Conservation (phyloP, 371 early-diverging fungal species). For the Mucor circinelloides region DNA sequence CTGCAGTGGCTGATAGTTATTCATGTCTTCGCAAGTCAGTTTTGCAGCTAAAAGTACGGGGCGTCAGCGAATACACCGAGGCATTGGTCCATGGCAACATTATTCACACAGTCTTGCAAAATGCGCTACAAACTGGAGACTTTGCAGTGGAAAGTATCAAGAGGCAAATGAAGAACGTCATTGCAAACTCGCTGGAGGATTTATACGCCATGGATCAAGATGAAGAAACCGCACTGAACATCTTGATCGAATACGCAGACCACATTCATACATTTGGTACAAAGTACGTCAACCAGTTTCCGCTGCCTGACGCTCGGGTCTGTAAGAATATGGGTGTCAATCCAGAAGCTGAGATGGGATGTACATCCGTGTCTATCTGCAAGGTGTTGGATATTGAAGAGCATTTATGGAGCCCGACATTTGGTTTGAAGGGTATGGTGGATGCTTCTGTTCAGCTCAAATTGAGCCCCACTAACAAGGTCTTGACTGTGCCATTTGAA, state of each 20-base stretch:
- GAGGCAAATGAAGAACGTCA: slow-evolving; percentile 42
- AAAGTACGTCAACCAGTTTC: slow-evolving; percentile 8
- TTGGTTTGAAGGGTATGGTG: slow-evolving; percentile 92
- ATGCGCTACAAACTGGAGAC: slow-evolving; percentile 52
- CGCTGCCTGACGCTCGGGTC: slow-evolving; percentile 20
- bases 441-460: slow-evolving; percentile 74
- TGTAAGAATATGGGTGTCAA: slow-evolving; percentile 25
- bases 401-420: slow-evolving; percentile 88
- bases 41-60: slow-evolving; percentile 65
- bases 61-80: slow-evolving; percentile 50
- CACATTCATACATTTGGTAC: slow-evolving; percentile 23
- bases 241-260: slow-evolving; percentile 46
- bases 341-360: slow-evolving; percentile 15
- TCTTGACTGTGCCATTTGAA: slow-evolving; percentile 79
- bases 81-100: slow-evolving; percentile 78
- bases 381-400: slow-evolving; percentile 90
- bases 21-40: slow-evolving; percentile 77
- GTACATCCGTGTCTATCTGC: slow-evolving; percentile 54
- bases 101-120: slow-evolving; percentile 82
- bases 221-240: slow-evolving; percentile 49
- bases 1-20: slow-evolving; percentile 75
- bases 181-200: slow-evolving; percentile 56
- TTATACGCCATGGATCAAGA: slow-evolving; percentile 69
- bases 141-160: slow-evolving; percentile 58
- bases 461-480: slow-evolving; percentile 32